phyloP scores from a whole-genome alignment of 2,329 filamentous ascomycete genomes.

The Trichoderma koningii region DNA sequence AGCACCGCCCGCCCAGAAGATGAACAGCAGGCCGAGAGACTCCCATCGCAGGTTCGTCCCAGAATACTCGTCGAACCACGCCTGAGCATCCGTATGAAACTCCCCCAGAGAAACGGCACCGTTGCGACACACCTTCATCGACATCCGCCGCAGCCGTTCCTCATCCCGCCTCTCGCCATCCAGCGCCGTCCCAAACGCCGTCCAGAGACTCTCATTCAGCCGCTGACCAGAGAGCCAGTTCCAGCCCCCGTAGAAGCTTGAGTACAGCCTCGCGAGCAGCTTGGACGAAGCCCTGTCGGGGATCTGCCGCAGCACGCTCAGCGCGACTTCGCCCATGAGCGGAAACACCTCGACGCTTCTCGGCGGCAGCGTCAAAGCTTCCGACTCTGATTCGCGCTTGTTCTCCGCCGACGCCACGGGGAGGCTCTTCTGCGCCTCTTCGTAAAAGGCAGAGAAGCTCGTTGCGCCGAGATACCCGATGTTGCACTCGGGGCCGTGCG shows the following conservation, averaged over 20 bases:
- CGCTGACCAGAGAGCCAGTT: neutral
- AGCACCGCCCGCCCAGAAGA: conserved; percentile 23
- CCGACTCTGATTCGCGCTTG: neutral
- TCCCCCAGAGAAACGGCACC: conserved; percentile 42
- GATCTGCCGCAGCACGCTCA: conserved; percentile 2
- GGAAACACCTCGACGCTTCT: conserved; percentile 1
- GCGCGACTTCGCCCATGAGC: conserved; percentile 4
- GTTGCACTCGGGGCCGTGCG: conserved; percentile 11
- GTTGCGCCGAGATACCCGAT: conserved; percentile 25
- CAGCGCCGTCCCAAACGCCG: neutral
- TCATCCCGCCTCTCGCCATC: neutral
- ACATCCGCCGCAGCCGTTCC: conserved; percentile 32
- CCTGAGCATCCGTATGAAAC: conserved; percentile 37
- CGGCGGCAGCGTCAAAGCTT: neutral
- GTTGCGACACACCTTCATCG: conserved; percentile 42
- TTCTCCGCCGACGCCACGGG: neutral
- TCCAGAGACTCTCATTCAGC: conserved; percentile 15
- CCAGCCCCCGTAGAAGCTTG: conserved; percentile 12
- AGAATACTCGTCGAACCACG: conserved; percentile 45
- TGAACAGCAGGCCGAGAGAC: conserved; percentile 43
- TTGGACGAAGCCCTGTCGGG: conserved; percentile 16
- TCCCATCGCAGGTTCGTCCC: conserved; percentile 48
- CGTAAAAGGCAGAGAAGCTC: conserved; percentile 24
- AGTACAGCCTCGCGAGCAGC: neutral
- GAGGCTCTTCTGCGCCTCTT: conserved; percentile 19